phyloP scores from a whole-genome alignment of 768 basidiomycete genomes.

The Auricularia cornea region DNA sequence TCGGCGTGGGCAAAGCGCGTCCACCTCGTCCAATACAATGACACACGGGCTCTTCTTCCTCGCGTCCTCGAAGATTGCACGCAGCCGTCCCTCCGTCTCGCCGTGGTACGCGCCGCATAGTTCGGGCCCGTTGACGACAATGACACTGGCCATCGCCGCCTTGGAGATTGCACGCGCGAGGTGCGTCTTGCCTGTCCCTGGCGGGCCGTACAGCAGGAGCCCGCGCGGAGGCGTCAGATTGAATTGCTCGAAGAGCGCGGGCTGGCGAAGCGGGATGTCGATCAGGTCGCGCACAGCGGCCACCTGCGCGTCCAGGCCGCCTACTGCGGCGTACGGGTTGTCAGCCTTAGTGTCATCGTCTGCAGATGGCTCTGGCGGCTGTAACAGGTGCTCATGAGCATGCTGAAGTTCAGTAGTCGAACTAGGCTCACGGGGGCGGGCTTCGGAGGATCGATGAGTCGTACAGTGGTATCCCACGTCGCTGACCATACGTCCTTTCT shows the following conservation, averaged over 20 bases:
- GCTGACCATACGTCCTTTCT: slow-evolving; percentile 46
- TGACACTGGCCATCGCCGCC: slow-evolving; percentile 77
- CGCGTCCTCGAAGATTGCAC: slow-evolving; percentile 85
- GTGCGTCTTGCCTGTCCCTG: slow-evolving; percentile 97
- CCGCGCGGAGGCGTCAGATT: slow-evolving; percentile 69
- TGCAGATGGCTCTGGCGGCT: slow-evolving; percentile 21
- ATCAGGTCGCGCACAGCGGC: slow-evolving; percentile 75
- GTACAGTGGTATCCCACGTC: slow-evolving; percentile 59
- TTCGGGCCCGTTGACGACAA: slow-evolving; percentile 93
- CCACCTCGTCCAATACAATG: slow-evolving; percentile 91
- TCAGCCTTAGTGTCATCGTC: background rate
- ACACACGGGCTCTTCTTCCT: slow-evolving; percentile 79
- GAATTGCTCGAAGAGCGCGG: slow-evolving; percentile 71
- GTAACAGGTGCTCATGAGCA: background rate
- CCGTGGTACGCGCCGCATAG: slow-evolving; percentile 94
- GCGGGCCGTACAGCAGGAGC: slow-evolving; percentile 88
- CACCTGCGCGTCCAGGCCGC: slow-evolving; percentile 85
- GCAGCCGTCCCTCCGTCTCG: slow-evolving; percentile 86
- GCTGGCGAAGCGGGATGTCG: slow-evolving; percentile 78
- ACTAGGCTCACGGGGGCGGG: slow-evolving; percentile 32
- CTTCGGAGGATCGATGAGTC: slow-evolving; percentile 39
- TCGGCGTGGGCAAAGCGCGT: slow-evolving; percentile 84
- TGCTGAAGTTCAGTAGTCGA: background rate
- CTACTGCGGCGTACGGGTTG: slow-evolving; percentile 69
- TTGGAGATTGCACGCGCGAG: slow-evolving; percentile 89